Base-by-base conservation (phyloP, 371 early-diverging fungal species). In the Mortierella sp. region DNA sequence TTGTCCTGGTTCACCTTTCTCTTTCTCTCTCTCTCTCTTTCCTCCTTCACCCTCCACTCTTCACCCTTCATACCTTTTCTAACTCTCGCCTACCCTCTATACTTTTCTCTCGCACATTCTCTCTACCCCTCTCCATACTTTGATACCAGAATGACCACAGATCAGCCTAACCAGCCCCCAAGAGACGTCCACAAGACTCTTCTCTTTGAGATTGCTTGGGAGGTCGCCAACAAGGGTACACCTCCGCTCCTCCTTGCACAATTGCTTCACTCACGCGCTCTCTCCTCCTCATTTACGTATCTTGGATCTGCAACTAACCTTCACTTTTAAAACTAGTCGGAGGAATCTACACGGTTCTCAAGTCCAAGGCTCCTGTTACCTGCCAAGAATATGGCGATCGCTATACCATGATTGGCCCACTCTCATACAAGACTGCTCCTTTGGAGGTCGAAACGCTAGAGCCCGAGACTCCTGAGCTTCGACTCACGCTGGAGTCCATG, bases 261-360 rank as follows among this genome's bases (percentile, higher is more conserved):
- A 51, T 51, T 18, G 18, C 28, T 28, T 55, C n/a, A n/a, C n/a
- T n/a, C n/a, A n/a, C n/a, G n/a, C n/a, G n/a, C n/a, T n/a, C n/a
- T n/a, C 24, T 55, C 30, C 30, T 28, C 30, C 2, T 55, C 11
- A 12, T 54, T 10, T 51, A 20, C 20, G 14, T 24, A 54, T 26
- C 18, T 16, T 51, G 30, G 28, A 55, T 28, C 16, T 14, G 8
- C 55, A 55, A 14, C 55, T 55, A 55, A 55, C 30, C 28, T 5
- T 28, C 55, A 30, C 32, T 16, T 51, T 24, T 78, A 26, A 45
- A 18, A 28, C 5, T 3, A 96, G 98, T 98, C 39, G 99, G 99
- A 72, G 98, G 98, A 43, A 98, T 98, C 83, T 97, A 98, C 87
- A 98, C 98, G 5, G 98, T 98, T 30, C 93, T 98, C 83, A 96